These are phyloP conservation scores for Aspergillus sclerotiicarbonarius DNA, from an alignment of 495 filamentous ascomycete species.

Conservation along the genomic window DNA sequence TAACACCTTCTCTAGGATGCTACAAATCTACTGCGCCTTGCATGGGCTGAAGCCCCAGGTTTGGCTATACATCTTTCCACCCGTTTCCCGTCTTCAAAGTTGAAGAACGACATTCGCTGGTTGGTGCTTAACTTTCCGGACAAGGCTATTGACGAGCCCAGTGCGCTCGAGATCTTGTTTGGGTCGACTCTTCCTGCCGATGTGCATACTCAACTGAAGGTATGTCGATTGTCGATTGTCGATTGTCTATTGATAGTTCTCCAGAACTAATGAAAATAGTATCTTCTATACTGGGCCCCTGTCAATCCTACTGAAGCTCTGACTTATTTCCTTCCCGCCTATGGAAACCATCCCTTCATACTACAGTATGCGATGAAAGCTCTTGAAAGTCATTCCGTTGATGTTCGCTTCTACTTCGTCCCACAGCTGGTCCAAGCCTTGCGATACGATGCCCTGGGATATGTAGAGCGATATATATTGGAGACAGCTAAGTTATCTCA, in stretches of 20 bases:
- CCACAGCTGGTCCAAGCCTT: slow-evolving; percentile 96
- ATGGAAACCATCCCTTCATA: slow-evolving; percentile 90
- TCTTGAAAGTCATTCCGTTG: slow-evolving; percentile 86
- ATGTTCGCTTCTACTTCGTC: slow-evolving; percentile 98
- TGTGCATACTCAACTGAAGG: slow-evolving; percentile 82
- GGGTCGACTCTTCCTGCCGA: slow-evolving; percentile 72
- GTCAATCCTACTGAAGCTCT: slow-evolving; percentile 91
- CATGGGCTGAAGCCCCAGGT: slow-evolving; percentile 80
- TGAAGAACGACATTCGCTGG: slow-evolving; percentile 73
- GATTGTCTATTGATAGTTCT: background rate
- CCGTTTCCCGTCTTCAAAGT: slow-evolving; percentile 71
- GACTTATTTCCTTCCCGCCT: slow-evolving; percentile 88
- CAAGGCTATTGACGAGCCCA: slow-evolving; percentile 72
- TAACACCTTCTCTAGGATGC: slow-evolving; percentile 29
- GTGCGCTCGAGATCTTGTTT: slow-evolving; percentile 78
- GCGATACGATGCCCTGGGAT: slow-evolving; percentile 91
- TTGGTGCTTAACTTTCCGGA: slow-evolving; percentile 78
- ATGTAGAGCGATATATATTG: slow-evolving; percentile 93
- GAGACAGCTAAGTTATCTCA: slow-evolving; percentile 96
- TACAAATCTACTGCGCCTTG: slow-evolving; percentile 65
- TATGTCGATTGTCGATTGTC: slow-evolving; percentile 25
- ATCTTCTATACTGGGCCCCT: slow-evolving; percentile 89
- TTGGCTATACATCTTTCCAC: slow-evolving; percentile 78
- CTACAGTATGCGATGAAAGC: slow-evolving; percentile 97
- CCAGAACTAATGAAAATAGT: slow-evolving; percentile 54